Percentiles rank a stretch among this genome's conserved stretches.
phyloP scores from a whole-genome alignment of 1,284 basidiomycete genomes.

The Amylostereum areolatum region DNA sequence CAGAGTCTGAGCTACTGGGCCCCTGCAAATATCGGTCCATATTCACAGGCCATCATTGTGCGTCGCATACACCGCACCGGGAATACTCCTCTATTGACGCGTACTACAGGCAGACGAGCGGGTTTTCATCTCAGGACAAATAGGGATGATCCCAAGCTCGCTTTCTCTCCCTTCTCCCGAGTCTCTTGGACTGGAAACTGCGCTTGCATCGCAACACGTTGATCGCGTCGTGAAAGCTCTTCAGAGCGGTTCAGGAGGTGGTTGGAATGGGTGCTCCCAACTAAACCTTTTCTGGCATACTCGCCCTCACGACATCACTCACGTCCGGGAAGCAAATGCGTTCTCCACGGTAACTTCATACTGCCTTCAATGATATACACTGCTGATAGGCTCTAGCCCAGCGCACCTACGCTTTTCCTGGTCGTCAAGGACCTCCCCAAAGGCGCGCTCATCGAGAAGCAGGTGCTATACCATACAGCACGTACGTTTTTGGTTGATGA shows the following conservation, averaged over 20 bases:
- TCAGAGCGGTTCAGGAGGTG: constrained; percentile 45
- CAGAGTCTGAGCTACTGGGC: constrained; percentile 98
- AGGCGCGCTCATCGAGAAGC: constrained; percentile 68
- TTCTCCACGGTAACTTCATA: too few species aligned
- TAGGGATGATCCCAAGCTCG: constrained; percentile 78
- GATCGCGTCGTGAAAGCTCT: constrained; percentile 61
- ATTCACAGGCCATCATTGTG: constrained; percentile 88
- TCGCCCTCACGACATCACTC: constrained; percentile 31
- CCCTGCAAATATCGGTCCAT: constrained; percentile 98
- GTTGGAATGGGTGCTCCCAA: constrained; percentile 61
- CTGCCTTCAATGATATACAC: too few species aligned
- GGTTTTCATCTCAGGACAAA: constrained; percentile 91
- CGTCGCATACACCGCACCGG: constrained; percentile 20
- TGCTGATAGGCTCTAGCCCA: too few species aligned
- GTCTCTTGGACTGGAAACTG: constrained; percentile 59
- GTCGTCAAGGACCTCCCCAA: constrained; percentile 73
- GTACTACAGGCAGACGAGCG: constrained; percentile 58
- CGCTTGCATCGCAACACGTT: constrained; percentile 80
- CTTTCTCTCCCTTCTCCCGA: constrained; percentile 61
- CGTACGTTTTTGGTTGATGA: constrained; percentile 41
- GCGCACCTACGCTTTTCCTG: constrained; percentile 55
- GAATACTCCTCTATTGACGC: not conserved
- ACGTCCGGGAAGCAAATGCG: constrained; percentile 32
- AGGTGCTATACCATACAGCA: constrained; percentile 64
- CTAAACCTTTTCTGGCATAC: constrained; percentile 62